These are phyloP conservation scores for Tausonia pullulans DNA, from an alignment of 1,284 basidiomycete species.

Conservation along the genomic window DNA sequence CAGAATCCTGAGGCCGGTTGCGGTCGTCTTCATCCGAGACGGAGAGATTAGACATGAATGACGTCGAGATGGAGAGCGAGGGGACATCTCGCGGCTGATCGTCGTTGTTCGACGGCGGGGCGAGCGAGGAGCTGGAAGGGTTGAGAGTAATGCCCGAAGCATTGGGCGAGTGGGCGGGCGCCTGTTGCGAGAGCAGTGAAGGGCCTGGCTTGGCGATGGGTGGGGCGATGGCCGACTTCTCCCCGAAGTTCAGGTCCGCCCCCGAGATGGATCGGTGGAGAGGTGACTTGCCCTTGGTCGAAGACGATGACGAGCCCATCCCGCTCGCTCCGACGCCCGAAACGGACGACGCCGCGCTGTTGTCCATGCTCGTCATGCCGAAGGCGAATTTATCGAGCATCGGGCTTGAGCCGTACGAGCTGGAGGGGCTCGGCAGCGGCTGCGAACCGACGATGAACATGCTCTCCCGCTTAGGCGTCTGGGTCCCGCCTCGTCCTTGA, in stretches of 20 bases:
- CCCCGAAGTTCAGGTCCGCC: conserved; percentile 21
- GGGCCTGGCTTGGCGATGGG: conserved; percentile 46
- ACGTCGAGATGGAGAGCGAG: conserved; percentile 23
- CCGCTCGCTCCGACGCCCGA: conserved; percentile 21
- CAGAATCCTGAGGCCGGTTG: conserved; percentile 10
- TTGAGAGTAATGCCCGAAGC: not conserved
- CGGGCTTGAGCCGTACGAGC: conserved; percentile 57
- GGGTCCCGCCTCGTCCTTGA: conserved; percentile 85
- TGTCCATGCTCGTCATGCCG: conserved; percentile 61
- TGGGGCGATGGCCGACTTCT: conserved; percentile 37
- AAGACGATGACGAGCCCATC: conserved; percentile 38
- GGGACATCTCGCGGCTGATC: not conserved
- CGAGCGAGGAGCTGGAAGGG: not conserved
- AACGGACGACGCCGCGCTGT: not conserved
- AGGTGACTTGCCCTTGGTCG: conserved; percentile 30
- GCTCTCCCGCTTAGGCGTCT: conserved; percentile 71
- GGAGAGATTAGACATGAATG: conserved; percentile 33
- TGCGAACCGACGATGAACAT: conserved; percentile 88
- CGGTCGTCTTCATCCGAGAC: conserved; percentile 28
- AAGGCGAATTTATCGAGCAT: conserved; percentile 88
- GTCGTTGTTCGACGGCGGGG: conserved; percentile 6
- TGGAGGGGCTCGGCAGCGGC: conserved; percentile 70
- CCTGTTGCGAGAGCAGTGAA: conserved; percentile 70
- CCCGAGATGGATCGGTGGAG: conserved; percentile 17
- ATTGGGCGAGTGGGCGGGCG: conserved; percentile 35